A percentile compares a stretch with the other conserved stretches of the same genome.
Conservation (phyloP, 1,284 basidiomycete species). For the Microbotryomycetes sp. region DNA sequence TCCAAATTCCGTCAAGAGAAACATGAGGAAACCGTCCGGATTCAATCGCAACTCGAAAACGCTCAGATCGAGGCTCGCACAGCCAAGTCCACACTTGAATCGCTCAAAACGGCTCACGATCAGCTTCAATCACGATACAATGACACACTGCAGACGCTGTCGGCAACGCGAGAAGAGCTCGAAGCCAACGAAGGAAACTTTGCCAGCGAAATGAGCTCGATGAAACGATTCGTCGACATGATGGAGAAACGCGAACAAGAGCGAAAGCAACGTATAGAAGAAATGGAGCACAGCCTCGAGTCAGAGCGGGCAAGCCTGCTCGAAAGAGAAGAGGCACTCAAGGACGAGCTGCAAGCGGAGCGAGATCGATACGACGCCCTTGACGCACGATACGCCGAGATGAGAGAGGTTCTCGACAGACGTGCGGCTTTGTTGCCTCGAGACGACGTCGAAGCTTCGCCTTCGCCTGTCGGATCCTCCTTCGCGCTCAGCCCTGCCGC, state of each 20-base stretch:
- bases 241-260: conserved; percentile 77
- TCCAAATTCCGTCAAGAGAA: conserved; percentile 17
- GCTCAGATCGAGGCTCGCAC: conserved; percentile 58
- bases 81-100: conserved; percentile 57
- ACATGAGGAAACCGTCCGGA: conserved; percentile 62
- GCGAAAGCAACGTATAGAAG: conserved; percentile 65
- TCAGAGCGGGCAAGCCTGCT: conserved; percentile 62
- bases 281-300: conserved; percentile 71
- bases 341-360: conserved; percentile 58
- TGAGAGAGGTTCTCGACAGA: conserved; percentile 43
- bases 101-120: conserved; percentile 61
- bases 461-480: conserved; percentile 1
- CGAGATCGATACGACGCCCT: conserved; percentile 42
- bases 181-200: conserved; percentile 74
- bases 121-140: conserved; percentile 61
- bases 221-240: conserved; percentile 64
- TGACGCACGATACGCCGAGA: conserved; percentile 44
- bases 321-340: conserved; percentile 56
- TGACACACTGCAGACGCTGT: conserved; percentile 61
- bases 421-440: conserved; percentile 1
- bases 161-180: conserved; percentile 62
- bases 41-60: conserved; percentile 66
- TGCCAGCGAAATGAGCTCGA: conserved; percentile 61
- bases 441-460: conserved; percentile 12
- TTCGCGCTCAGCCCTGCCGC: conserved; percentile 28